Percentiles rank a stretch among this genome's conserved stretches.
Conservation (phyloP, 2,329 filamentous ascomycete species). For the Beauveria medogensis region DNA sequence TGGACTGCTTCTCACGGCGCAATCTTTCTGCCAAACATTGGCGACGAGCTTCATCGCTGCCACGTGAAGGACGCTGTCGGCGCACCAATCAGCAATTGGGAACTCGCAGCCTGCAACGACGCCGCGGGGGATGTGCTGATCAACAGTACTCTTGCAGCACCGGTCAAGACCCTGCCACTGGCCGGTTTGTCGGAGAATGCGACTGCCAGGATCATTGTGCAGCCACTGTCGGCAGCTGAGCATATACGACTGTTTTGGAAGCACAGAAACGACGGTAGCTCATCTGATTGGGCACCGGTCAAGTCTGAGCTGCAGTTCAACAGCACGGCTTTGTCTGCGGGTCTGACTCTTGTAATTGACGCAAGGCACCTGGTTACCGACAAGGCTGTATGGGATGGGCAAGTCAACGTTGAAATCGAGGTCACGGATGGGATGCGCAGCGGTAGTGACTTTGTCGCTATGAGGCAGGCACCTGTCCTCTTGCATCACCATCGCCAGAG, state of each 20-base stretch:
- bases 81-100: background rate
- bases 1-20: background rate
- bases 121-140: background rate
- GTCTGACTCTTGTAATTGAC: background rate
- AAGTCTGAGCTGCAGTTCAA: background rate
- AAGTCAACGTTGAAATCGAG: background rate
- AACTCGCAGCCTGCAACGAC: background rate
- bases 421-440: background rate
- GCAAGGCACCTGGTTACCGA: background rate
- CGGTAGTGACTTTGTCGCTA: slow-evolving; percentile 1
- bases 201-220: background rate
- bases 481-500: slow-evolving; percentile 10
- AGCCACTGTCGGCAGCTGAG: background rate
- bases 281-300: background rate
- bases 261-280: background rate
- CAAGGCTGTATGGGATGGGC: background rate
- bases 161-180: background rate
- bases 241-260: background rate
- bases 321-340: background rate
- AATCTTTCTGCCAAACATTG: background rate
- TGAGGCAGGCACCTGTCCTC: slow-evolving; percentile 8
- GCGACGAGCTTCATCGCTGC: background rate
- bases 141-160: background rate
- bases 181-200: background rate
- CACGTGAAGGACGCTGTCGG: background rate